These are phyloP conservation scores for Cicer arietinum DNA, from an alignment of 306 rosid genomes.

Conservation along the genomic window DNA sequence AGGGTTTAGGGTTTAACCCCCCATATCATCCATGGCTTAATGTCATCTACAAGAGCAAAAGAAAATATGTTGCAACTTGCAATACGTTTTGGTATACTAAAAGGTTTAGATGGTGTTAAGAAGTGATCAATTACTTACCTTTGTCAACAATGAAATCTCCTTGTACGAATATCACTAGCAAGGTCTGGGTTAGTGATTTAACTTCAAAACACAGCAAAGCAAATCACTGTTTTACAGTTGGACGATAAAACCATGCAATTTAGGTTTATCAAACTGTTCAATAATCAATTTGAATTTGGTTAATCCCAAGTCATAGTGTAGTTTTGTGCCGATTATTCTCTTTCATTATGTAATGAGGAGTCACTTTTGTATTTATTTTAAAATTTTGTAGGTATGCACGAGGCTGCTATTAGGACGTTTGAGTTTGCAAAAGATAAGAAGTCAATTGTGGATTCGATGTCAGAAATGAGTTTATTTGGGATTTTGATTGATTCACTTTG, in stretches of 20 bases:
- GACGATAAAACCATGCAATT: not conserved
- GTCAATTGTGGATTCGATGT: slow-evolving; percentile 48
- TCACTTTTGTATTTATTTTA: not conserved
- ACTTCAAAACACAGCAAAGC: not conserved
- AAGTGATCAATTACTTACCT: too few species aligned
- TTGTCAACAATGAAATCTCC: too few species aligned
- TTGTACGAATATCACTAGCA: too few species aligned
- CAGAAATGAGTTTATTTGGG: slow-evolving; percentile 73
- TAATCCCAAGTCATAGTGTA: not conserved
- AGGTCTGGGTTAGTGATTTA: too few species aligned
- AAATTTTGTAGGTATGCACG: slow-evolving; percentile 45
- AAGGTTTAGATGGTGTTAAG: too few species aligned
- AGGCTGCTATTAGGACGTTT: slow-evolving; percentile 72
- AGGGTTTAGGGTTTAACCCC: too few species aligned
- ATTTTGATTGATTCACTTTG: slow-evolving; percentile 85
- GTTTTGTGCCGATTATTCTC: slow-evolving; percentile 11
- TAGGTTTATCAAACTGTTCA: not conserved
- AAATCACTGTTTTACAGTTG: not conserved
- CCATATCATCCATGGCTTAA: too few species aligned
- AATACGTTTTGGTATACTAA: too few species aligned
- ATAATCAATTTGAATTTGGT: slow-evolving; percentile 7
- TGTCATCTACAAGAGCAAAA: too few species aligned
- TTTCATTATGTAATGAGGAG: slow-evolving; percentile 14
- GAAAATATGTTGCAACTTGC: too few species aligned
- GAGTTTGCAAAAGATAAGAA: slow-evolving; percentile 63